A percentile compares a stretch with the other conserved stretches of the same genome.
Conservation (phyloP, 2,329 filamentous ascomycete genomes). For the Phaeosphaeriaceae sp. region DNA sequence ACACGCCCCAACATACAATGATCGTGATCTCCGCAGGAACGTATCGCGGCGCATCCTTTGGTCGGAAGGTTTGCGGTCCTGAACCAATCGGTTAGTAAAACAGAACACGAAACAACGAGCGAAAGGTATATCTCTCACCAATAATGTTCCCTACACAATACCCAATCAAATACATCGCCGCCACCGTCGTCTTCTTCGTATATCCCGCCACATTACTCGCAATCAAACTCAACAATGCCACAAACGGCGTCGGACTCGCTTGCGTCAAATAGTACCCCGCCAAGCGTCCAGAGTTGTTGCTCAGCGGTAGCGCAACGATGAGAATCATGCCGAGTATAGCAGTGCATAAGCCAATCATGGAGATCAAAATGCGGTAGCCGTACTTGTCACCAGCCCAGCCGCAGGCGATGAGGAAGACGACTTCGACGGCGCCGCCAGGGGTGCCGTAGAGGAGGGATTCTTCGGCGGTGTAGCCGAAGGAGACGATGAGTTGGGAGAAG, state of each 20-base stretch:
- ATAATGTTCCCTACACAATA: slow-evolving; percentile 52
- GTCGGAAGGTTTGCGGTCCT: slow-evolving; percentile 53
- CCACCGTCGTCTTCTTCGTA: slow-evolving; percentile 67
- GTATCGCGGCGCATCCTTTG: slow-evolving; percentile 56
- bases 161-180: slow-evolving; percentile 56
- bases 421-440: slow-evolving; percentile 70
- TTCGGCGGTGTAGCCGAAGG: slow-evolving; percentile 70
- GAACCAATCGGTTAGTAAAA: not conserved
- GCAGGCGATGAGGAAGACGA: slow-evolving; percentile 63
- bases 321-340: slow-evolving; percentile 68
- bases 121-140: slow-evolving; percentile 20
- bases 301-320: slow-evolving; percentile 67
- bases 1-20: slow-evolving; percentile 64
- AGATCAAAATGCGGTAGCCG: slow-evolving; percentile 64
- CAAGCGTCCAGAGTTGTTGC: slow-evolving; percentile 65
- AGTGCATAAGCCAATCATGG: slow-evolving; percentile 59
- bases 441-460: slow-evolving; percentile 70
- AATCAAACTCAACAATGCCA: slow-evolving; percentile 68
- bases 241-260: slow-evolving; percentile 67
- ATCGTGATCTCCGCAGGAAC: slow-evolving; percentile 70
- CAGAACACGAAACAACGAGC: not conserved
- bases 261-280: slow-evolving; percentile 72
- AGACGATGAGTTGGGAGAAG: slow-evolving; percentile 66
- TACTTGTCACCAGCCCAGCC: slow-evolving; percentile 64
- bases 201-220: slow-evolving; percentile 67